These are phyloP conservation scores for Daldinia concentrica DNA, from an alignment of 495 filamentous ascomycete genomes.

Conservation along the genomic window DNA sequence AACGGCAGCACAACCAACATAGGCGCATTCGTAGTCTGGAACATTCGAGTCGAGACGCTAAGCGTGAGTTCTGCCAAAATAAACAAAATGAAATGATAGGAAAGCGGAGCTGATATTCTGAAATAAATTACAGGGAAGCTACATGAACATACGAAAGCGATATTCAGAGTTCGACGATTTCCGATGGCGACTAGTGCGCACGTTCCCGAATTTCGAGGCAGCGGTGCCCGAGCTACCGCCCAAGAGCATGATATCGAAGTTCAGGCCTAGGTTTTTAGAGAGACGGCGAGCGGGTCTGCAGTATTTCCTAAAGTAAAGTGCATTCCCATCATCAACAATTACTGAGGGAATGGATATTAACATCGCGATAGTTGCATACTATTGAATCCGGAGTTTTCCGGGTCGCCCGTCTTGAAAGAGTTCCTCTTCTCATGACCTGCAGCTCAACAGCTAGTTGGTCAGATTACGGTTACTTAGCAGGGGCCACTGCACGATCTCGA, in stretches of 20 bases:
- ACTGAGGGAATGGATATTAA: constrained; percentile 15
- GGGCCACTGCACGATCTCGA: constrained; percentile 22
- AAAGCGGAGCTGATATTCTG: not conserved
- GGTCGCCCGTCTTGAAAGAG: constrained; percentile 64
- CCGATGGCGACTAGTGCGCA: constrained; percentile 57
- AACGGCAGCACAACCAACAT: constrained; percentile 61
- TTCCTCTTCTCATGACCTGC: constrained; percentile 62
- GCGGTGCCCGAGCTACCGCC: constrained; percentile 65
- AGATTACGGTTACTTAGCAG: not conserved
- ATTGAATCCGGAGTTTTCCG: constrained; percentile 66
- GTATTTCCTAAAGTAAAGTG: constrained; percentile 64
- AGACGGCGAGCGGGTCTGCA: constrained; percentile 62
- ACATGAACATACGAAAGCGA: constrained; percentile 65
- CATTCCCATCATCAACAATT: not conserved
- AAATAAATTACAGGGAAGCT: constrained; percentile 53
- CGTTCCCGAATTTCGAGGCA: constrained; percentile 64
- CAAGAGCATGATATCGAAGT: constrained; percentile 64
- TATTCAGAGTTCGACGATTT: constrained; percentile 69
- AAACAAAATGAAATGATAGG: not conserved
- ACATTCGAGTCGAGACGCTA: constrained; percentile 62
- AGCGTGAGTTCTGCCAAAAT: constrained; percentile 45
- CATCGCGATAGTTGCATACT: constrained; percentile 59
- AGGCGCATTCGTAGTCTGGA: constrained; percentile 67
- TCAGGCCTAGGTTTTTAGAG: constrained; percentile 62
- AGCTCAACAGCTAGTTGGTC: not conserved